A percentile compares a stretch with the other conserved stretches of the same genome.
Evolutionary conservation across 495 filamentous ascomycete species (phyloP).

Genomic region (Penicillium turbatum): DNA sequence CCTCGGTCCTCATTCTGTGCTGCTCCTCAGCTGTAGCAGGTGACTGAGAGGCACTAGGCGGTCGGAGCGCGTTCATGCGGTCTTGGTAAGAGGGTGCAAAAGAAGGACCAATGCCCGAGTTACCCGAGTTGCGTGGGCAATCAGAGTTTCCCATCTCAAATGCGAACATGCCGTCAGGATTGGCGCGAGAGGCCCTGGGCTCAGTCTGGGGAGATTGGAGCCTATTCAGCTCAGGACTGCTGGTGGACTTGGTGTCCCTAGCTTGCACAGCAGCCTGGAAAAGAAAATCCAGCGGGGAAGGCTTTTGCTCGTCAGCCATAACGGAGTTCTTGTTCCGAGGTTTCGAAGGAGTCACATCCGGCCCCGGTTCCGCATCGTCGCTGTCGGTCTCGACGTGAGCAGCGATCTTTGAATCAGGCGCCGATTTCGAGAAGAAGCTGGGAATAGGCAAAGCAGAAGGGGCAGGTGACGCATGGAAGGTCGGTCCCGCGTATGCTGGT

Average conservation of each 20-base stretch:
- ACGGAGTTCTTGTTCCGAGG: slow-evolving; percentile 24
- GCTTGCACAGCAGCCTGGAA: slow-evolving; percentile 81
- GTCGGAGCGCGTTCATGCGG: slow-evolving; percentile 55
- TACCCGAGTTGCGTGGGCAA: slow-evolving; percentile 33
- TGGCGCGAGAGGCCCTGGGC: slow-evolving; percentile 26
- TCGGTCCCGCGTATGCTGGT: slow-evolving; percentile 79
- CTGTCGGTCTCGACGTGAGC: slow-evolving; percentile 38
- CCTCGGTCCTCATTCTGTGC: slow-evolving; percentile 41
- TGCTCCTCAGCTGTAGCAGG: slow-evolving; percentile 34
- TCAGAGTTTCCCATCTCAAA: slow-evolving; percentile 60
- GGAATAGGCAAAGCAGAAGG: slow-evolving; percentile 91
- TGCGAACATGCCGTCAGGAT: slow-evolving; percentile 54
- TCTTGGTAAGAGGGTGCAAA: slow-evolving; percentile 66
- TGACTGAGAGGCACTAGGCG: slow-evolving; percentile 25
- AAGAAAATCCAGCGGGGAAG: slow-evolving; percentile 81
- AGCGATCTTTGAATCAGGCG: slow-evolving; percentile 52
- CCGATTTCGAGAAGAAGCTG: slow-evolving; percentile 80
- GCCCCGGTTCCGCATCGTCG: slow-evolving; percentile 34
- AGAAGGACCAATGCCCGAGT: slow-evolving; percentile 53
- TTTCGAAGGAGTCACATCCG: slow-evolving; percentile 43
- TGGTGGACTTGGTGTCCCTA: slow-evolving; percentile 35
- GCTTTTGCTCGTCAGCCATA: slow-evolving; percentile 41
- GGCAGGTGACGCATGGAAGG: slow-evolving; percentile 92
- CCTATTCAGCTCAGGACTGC: slow-evolving; percentile 43
- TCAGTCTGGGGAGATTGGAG: slow-evolving; percentile 37